A percentile compares a stretch with the other conserved stretches of the same genome.
Evolutionary conservation across 2,329 filamentous ascomycete genomes (phyloP).

Genomic region (Paraphoma sp.): DNA sequence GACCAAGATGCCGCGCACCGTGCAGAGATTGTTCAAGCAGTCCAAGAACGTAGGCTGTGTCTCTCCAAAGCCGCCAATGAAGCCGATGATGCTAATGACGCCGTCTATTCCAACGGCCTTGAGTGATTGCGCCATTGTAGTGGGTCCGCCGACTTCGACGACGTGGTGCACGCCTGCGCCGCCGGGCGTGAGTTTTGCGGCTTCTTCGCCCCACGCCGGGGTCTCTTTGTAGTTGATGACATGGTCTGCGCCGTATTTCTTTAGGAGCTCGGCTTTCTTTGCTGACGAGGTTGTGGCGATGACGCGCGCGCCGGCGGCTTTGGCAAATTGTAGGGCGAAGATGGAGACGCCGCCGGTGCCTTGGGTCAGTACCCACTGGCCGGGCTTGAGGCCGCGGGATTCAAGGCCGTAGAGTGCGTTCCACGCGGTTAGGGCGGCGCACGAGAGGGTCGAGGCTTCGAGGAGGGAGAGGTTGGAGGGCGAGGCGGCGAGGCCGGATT

Average conservation of each 20-base stretch:
- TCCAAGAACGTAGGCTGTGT: conserved; percentile 61
- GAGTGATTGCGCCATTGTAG: conserved; percentile 62
- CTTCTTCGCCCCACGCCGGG: conserved; percentile 61
- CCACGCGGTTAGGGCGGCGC: conserved; percentile 56
- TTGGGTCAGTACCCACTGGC: conserved; percentile 66
- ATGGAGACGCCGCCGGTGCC: conserved; percentile 75
- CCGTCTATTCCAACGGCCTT: conserved; percentile 63
- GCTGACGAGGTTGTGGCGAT: conserved; percentile 64
- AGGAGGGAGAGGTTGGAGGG: conserved; percentile 62
- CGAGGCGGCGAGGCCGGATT: conserved; percentile 69
- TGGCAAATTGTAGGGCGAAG: conserved; percentile 66
- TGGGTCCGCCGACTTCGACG: conserved; percentile 70
- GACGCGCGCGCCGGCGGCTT: conserved; percentile 62
- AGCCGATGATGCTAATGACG: conserved; percentile 62
- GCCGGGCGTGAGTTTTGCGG: conserved; percentile 57
- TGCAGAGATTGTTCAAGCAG: conserved; percentile 56
- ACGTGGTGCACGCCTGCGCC: conserved; percentile 67
- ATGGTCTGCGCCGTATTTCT: conserved; percentile 61
- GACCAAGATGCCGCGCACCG: conserved; percentile 64
- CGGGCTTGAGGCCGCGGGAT: conserved; percentile 45
- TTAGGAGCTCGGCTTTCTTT: conserved; percentile 58
- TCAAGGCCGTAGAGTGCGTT: conserved; percentile 60
- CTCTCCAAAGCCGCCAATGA: conserved; percentile 59
- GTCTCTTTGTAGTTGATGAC: conserved; percentile 64
- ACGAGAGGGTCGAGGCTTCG: conserved; percentile 57